Conservation (phyloP, 2,329 filamentous ascomycete species). For the Seiridium cupressi region DNA sequence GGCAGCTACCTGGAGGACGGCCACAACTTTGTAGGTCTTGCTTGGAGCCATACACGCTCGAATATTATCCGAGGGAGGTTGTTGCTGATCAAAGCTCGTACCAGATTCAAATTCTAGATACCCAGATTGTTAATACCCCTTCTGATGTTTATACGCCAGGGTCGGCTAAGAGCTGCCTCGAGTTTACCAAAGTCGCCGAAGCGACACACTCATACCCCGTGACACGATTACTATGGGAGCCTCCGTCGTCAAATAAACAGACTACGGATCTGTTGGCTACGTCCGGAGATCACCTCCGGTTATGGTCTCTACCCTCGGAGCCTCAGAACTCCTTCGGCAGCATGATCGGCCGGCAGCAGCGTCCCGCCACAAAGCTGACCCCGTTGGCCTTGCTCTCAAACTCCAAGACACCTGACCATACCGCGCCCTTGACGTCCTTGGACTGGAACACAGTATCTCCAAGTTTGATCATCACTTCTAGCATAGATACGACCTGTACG, state of each 20-base stretch:
- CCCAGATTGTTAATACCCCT: slow-evolving; percentile 71
- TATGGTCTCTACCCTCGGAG: slow-evolving; percentile 87
- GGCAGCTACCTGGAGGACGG: slow-evolving; percentile 97
- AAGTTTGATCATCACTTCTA: slow-evolving; percentile 96
- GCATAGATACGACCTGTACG: slow-evolving; percentile 97
- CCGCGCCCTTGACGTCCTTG: slow-evolving; percentile 89
- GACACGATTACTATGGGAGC: slow-evolving; percentile 92
- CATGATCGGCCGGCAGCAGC: slow-evolving; percentile 57
- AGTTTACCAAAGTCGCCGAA: slow-evolving; percentile 92
- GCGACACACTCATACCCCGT: slow-evolving; percentile 98
- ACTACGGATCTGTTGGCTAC: slow-evolving; percentile 93
- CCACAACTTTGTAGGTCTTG: slow-evolving; percentile 81
- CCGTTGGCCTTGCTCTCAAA: slow-evolving; percentile 92
- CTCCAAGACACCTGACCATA: slow-evolving; percentile 97
- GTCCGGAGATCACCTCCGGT: slow-evolving; percentile 86
- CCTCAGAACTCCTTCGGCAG: slow-evolving; percentile 61
- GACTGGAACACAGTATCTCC: slow-evolving; percentile 98
- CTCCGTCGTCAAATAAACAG: slow-evolving; percentile 90
- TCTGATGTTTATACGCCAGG: slow-evolving; percentile 68
- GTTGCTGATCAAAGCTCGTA: slow-evolving; percentile 3
- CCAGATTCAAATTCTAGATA: slow-evolving; percentile 96
- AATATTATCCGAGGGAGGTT: no score
- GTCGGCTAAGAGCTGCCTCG: slow-evolving; percentile 71
- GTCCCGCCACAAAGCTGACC: slow-evolving; percentile 75
- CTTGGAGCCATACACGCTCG: neutral